Conservation (phyloP, 768 basidiomycete genomes). For the Kwoniella botswanensis region DNA sequence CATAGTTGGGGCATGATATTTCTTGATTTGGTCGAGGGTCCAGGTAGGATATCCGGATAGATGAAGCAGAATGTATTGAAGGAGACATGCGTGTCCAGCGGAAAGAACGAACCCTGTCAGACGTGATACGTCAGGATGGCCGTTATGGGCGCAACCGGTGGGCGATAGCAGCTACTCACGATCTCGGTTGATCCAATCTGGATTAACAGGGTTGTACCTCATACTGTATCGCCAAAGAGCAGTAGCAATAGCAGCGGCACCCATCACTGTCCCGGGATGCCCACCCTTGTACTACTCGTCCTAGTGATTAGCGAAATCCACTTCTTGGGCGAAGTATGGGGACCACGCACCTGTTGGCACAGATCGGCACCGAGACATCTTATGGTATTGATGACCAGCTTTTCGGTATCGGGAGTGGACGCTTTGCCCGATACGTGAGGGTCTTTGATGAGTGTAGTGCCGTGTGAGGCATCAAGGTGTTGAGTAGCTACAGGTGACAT, state of each 20-base stretch:
- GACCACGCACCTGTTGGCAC: slow-evolving; percentile 45
- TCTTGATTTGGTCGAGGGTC: slow-evolving; percentile 55
- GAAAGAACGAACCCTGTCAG: slow-evolving; percentile 51
- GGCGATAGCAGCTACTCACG: slow-evolving; percentile 29
- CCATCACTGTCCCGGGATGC: slow-evolving; percentile 59
- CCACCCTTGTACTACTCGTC: slow-evolving; percentile 53
- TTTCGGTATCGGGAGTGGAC: slow-evolving; percentile 28
- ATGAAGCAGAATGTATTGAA: slow-evolving; percentile 57
- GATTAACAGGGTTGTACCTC: slow-evolving; percentile 57
- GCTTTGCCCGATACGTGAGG: slow-evolving; percentile 18
- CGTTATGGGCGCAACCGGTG: not conserved
- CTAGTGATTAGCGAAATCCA: not conserved
- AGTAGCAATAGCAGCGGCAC: slow-evolving; percentile 57
- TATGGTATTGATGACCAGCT: slow-evolving; percentile 54
- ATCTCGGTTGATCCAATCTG: slow-evolving; percentile 57
- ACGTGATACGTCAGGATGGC: too few species aligned
- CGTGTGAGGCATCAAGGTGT: not conserved
- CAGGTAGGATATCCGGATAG: slow-evolving; percentile 56
- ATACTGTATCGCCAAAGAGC: slow-evolving; percentile 56
- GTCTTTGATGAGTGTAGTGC: slow-evolving; percentile 18
- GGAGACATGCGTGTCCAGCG: slow-evolving; percentile 57
- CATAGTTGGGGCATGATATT: slow-evolving; percentile 53
- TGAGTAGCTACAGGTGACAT: slow-evolving; percentile 17
- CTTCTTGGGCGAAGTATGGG: too few species aligned
- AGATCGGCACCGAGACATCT: slow-evolving; percentile 55